A percentile compares a stretch with the other conserved stretches of the same genome.
These are phyloP conservation scores for Malus orientalis DNA, from an alignment of 306 rosid genomes.

Conservation along the genomic window DNA sequence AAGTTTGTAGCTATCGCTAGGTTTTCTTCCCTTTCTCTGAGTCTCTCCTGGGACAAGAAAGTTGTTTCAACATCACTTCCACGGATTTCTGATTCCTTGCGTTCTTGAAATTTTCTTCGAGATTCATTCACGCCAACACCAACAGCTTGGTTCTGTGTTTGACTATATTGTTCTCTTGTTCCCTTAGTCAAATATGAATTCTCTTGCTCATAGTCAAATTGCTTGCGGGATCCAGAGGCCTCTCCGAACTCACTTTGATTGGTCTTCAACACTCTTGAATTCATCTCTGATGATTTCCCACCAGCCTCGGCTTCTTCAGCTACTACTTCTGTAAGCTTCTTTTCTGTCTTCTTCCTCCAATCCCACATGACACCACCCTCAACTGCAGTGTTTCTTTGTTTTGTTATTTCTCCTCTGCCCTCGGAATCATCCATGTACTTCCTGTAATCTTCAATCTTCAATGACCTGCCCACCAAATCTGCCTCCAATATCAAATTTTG, in stretches of 20 bases:
- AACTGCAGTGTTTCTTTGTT: constrained; percentile 26
- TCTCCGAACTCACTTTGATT: constrained; percentile 30
- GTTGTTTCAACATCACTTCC: constrained; percentile 23
- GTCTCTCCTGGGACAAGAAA: constrained; percentile 21
- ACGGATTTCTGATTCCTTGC: constrained; percentile 25
- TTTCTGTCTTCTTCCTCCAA: constrained; percentile 64
- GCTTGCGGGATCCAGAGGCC: constrained; percentile 43
- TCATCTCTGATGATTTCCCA: constrained; percentile 35
- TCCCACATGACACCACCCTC: constrained; percentile 39
- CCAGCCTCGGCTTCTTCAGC: constrained; percentile 30
- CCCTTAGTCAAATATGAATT: constrained; percentile 31
- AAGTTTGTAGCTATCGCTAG: constrained; percentile 27
- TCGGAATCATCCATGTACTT: constrained; percentile 16
- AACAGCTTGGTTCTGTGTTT: constrained; percentile 27
- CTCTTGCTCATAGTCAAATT: constrained; percentile 31
- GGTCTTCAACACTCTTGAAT: constrained; percentile 21
- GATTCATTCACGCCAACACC: constrained; percentile 19
- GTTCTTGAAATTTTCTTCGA: constrained; percentile 31
- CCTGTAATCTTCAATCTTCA: constrained; percentile 40
- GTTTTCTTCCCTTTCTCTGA: constrained; percentile 31
- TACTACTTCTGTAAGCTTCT: constrained; percentile 35
- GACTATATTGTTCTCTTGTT: constrained; percentile 32
- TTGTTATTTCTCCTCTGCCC: constrained; percentile 16
- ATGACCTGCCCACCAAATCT: constrained; percentile 19
- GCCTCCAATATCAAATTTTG: constrained; percentile 22